Conservation (phyloP, 441 rosid species). For the Erodium chrysanthum region DNA sequence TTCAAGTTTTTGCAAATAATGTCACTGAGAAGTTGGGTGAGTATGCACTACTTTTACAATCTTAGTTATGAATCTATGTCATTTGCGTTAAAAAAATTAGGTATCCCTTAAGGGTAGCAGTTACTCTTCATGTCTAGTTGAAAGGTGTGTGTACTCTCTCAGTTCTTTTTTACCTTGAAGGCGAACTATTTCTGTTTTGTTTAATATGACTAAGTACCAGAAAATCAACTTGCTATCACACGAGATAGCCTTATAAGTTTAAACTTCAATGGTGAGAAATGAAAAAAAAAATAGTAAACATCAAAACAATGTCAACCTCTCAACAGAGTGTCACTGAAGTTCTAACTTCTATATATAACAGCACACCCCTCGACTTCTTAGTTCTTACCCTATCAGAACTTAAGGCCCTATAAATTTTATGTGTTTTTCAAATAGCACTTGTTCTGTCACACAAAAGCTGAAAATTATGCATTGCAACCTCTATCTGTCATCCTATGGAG, state of each 20-base stretch:
- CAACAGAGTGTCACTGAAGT: not conserved
- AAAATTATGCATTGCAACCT: not conserved
- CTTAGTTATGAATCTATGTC: conserved; percentile 8
- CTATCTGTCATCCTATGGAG: not conserved
- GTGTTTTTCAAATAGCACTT: not conserved
- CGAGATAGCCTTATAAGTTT: not conserved
- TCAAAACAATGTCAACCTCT: not conserved
- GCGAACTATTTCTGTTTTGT: not conserved
- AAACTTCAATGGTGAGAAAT: not conserved
- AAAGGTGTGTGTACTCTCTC: not conserved
- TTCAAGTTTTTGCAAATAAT: conserved; percentile 81
- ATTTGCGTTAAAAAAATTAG: not conserved
- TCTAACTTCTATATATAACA: not conserved
- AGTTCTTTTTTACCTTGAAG: not conserved
- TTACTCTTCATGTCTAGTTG: not conserved
- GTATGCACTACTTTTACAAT: conserved; percentile 23
- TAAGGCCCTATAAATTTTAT: no score
- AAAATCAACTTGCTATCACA: not conserved
- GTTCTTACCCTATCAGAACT: no score
- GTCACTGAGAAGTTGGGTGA: conserved; percentile 71
- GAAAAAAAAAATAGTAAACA: not conserved
- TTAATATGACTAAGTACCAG: not conserved
- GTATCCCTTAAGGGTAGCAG: not conserved
- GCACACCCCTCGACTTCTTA: not conserved
- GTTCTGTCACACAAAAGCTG: not conserved